A percentile compares a stretch with the other conserved stretches of the same genome.
These are phyloP conservation scores for Globisporangium polare DNA, from an alignment of 352 stramenopile species.

Conservation along the genomic window DNA sequence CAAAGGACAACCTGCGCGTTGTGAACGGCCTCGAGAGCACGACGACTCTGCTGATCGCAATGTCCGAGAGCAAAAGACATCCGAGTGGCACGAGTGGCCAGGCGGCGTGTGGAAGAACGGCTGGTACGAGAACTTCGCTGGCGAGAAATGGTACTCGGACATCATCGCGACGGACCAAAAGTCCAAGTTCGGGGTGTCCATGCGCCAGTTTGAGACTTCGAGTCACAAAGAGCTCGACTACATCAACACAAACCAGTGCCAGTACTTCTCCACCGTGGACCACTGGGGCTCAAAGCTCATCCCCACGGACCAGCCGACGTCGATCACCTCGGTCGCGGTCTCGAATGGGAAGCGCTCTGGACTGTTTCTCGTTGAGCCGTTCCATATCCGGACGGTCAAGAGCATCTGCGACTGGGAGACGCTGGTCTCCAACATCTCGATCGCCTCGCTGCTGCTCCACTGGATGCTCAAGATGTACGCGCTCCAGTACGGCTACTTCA, in stretches of 20 bases:
- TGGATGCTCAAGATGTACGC: constrained; percentile 42
- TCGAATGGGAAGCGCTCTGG: constrained; percentile 27
- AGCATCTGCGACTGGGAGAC: constrained; percentile 42
- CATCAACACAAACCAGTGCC: constrained; percentile 9
- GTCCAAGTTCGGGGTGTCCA: constrained; percentile 15
- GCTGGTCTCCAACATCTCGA: constrained; percentile 38
- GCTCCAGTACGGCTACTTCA: constrained; percentile 27
- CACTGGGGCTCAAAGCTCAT: constrained; percentile 29
- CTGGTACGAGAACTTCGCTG: constrained; percentile 27
- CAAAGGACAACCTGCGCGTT: constrained; percentile 13
- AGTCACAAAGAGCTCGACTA: constrained; percentile 29
- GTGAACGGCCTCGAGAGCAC: constrained; percentile 15
- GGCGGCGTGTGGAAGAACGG: constrained; percentile 34
- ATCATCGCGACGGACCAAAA: constrained; percentile 26
- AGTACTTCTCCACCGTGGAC: background rate
- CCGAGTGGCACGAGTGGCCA: constrained; percentile 28
- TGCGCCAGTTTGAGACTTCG: constrained; percentile 34
- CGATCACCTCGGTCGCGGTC: constrained; percentile 25
- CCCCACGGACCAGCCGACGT: background rate
- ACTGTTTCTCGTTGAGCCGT: constrained; percentile 31
- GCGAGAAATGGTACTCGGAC: constrained; percentile 28
- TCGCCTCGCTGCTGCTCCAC: constrained; percentile 29
- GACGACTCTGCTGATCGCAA: constrained; percentile 12
- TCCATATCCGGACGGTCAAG: constrained; percentile 6
- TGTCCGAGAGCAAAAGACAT: constrained; percentile 28